Percentiles rank a stretch among this genome's conserved stretches.
These are phyloP conservation scores for Blastocystis sp. DNA, from an alignment of 352 stramenopile genomes.

Conservation along the genomic window DNA sequence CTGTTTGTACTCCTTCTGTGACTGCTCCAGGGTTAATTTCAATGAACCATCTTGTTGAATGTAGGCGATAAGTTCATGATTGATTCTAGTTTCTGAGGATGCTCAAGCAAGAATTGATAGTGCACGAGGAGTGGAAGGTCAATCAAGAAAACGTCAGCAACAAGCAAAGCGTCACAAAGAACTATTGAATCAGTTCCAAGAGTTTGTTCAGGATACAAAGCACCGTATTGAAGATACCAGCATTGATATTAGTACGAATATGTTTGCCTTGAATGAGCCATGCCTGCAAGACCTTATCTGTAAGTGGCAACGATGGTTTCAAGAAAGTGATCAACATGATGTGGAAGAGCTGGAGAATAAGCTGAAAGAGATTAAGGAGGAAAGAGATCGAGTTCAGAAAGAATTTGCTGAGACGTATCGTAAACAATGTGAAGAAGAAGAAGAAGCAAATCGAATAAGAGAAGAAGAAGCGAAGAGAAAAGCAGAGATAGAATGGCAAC, in stretches of 20 bases:
- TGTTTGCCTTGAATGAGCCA: not conserved
- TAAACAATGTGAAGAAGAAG: not conserved
- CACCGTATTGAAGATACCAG: not conserved
- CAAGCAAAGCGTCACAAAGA: not conserved
- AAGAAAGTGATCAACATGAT: not conserved
- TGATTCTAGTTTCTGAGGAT: not conserved
- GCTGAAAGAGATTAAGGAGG: not conserved
- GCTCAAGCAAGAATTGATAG: not conserved
- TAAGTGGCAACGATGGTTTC: not conserved
- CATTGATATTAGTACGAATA: not conserved
- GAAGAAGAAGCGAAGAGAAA: not conserved
- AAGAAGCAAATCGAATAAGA: not conserved
- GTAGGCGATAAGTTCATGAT: not conserved
- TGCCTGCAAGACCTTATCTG: not conserved
- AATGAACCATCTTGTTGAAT: not conserved
- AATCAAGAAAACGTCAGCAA: not conserved
- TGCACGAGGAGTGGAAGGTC: not conserved
- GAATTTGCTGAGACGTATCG: not conserved
- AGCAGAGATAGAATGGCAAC: not conserved
- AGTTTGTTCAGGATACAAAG: not conserved
- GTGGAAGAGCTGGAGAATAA: not conserved
- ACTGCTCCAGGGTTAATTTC: not conserved
- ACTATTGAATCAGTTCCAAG: conserved; percentile 23
- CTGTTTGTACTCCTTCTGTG: not conserved
- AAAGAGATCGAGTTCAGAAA: not conserved